Percentiles rank a stretch among this genome's conserved stretches.
Conservation (phyloP, 2,329 filamentous ascomycete species). For the Aspergillus fructus region DNA sequence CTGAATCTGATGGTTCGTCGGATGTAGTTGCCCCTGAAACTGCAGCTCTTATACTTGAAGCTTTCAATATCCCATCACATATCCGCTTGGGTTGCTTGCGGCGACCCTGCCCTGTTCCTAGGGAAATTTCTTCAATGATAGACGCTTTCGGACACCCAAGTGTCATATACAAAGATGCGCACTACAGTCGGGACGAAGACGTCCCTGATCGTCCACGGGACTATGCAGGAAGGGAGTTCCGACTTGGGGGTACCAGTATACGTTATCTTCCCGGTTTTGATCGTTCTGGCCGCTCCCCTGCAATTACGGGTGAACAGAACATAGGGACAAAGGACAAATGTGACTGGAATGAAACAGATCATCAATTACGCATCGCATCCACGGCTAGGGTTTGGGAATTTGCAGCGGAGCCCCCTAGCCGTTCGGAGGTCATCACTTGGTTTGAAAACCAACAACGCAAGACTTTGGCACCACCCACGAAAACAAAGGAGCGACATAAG, state of each 20-base stretch:
- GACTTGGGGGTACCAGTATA: conserved; percentile 69
- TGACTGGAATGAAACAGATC: conserved; percentile 53
- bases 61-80: conserved; percentile 29
- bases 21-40: conserved; percentile 22
- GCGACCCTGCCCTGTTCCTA: conserved; percentile 28
- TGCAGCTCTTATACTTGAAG: conserved; percentile 23
- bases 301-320: conserved; percentile 55
- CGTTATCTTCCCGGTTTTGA: conserved; percentile 82
- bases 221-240: conserved; percentile 86
- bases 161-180: conserved; percentile 79
- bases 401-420: conserved; percentile 66
- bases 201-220: conserved; percentile 74
- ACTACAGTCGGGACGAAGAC: conserved; percentile 80
- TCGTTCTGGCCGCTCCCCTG: conserved; percentile 56
- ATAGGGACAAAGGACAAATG: conserved; percentile 50
- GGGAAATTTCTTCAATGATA: conserved; percentile 58
- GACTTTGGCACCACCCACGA: neutral
- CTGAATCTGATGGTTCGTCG: conserved; percentile 1
- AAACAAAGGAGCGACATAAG: conserved; percentile 8
- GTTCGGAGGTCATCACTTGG: conserved; percentile 70
- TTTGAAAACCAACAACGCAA: conserved; percentile 43
- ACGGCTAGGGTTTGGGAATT: conserved; percentile 75
- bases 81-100: conserved; percentile 26
- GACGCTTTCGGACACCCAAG: conserved; percentile 58
- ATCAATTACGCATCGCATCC: conserved; percentile 57